Base-by-base conservation (phyloP, 192 early-diverging fungal species). In the Geranomyces variabilis region DNA sequence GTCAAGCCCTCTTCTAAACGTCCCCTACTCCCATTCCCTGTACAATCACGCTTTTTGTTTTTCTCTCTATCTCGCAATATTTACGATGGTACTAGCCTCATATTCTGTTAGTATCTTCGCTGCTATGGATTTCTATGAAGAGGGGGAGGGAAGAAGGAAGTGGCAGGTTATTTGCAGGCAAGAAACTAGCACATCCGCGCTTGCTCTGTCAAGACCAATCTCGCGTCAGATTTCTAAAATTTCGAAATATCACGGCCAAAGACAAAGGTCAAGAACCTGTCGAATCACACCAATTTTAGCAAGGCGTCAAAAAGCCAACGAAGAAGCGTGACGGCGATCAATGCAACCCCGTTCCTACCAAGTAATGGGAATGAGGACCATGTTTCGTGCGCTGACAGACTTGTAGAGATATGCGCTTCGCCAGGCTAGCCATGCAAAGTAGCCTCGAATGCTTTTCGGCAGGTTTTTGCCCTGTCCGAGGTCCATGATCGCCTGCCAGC, bases 281-380 rank as follows among this genome's bases (percentile, higher is more conserved):
- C 7, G 51, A 3, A 53, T 8, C n/a, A 53, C 3, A 53, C 24
- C n/a, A 30, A 36, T 36, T 62, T 14, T 30, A 29, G 0, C 9
- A 13, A 41, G 14, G 13, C 21, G 8, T 62, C 30, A n/a, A n/a
- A n/a, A n/a, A n/a, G n/a, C n/a, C n/a, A n/a, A n/a, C n/a, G n/a
- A n/a, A n/a, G n/a, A n/a, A n/a, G n/a, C 0, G 19, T 1, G 17
- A 49, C 48, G 48, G 22, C 48, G n/a, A n/a, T n/a, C n/a, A n/a
- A n/a, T 31, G 46, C 15, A 19, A 3, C 10, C 36, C 36, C 36
- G 36, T 17, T 53, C 15, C 24, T 55, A 80, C 89, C 90, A 91
- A 66, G 89, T 85, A 81, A 88, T 81, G 0, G 90, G 87, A 74
- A 93, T 93, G 13, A 90, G 71, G 78, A 91, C 79, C 78, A 88